These are phyloP conservation scores for Tolypocladium guangdongense DNA, from an alignment of 2,329 filamentous ascomycete species.

Conservation along the genomic window DNA sequence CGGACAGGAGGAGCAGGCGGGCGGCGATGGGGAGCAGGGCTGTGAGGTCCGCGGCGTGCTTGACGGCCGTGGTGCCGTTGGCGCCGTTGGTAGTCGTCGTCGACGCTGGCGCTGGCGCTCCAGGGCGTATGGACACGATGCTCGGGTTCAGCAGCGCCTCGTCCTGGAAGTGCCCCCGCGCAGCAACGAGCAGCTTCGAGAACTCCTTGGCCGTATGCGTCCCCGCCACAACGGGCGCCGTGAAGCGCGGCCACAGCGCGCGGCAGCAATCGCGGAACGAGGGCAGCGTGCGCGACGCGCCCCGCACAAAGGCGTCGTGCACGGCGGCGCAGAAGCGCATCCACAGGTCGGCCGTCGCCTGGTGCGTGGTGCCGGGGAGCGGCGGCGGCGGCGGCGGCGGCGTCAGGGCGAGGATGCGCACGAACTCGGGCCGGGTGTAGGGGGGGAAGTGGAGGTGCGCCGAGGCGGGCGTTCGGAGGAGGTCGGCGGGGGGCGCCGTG, in stretches of 20 bases:
- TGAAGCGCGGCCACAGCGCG: constrained; percentile 77
- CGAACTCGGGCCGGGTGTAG: constrained; percentile 71
- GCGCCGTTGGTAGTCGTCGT: background rate
- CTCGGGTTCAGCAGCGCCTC: constrained; percentile 58
- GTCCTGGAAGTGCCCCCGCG: constrained; percentile 59
- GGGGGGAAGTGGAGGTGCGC: constrained; percentile 75
- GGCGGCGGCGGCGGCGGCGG: constrained; percentile 28
- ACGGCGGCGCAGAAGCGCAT: constrained; percentile 71
- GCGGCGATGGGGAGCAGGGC: constrained; percentile 59
- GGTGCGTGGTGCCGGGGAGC: constrained; percentile 37
- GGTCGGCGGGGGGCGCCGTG: constrained; percentile 56
- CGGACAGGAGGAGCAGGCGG: constrained; percentile 61
- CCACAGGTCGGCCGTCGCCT: constrained; percentile 60
- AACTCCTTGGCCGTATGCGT: constrained; percentile 71
- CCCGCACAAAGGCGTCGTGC: constrained; percentile 75
- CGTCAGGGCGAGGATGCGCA: constrained; percentile 59
- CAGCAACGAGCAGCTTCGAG: constrained; percentile 65
- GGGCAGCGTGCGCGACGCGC: constrained; percentile 69
- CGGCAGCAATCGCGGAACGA: constrained; percentile 59
- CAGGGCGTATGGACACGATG: constrained; percentile 28
- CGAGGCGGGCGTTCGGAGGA: constrained; percentile 58
- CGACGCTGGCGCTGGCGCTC: background rate
- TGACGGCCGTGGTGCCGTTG: background rate
- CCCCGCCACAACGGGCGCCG: constrained; percentile 64
- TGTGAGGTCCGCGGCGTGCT: constrained; percentile 33